These are phyloP conservation scores for Coemansia sp. DNA, from an alignment of 192 early-diverging fungal genomes.

Conservation along the genomic window DNA sequence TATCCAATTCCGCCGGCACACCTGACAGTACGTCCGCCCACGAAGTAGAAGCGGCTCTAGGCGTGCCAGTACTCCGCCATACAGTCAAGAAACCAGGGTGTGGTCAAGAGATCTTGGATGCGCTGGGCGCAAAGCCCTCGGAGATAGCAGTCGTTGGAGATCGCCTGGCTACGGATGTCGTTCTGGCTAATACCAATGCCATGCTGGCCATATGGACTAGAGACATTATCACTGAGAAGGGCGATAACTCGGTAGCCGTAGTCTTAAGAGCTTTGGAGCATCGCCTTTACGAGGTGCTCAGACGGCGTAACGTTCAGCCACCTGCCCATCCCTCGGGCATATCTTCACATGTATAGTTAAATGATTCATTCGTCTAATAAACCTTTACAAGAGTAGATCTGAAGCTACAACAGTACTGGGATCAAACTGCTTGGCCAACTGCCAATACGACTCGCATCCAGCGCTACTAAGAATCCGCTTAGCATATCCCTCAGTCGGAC, in stretches of 20 bases:
- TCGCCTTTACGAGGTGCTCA: constrained; percentile 10
- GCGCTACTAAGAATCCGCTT: constrained; percentile 73
- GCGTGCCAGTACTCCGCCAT: constrained; percentile 65
- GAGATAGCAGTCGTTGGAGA: constrained; percentile 85
- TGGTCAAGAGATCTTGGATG: constrained; percentile 60
- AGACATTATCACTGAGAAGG: constrained; percentile 69
- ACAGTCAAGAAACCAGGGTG: constrained; percentile 74
- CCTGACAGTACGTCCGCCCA: constrained; percentile 63
- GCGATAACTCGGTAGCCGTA: constrained; percentile 77
- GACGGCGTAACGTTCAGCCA: not conserved
- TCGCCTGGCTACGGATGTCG: constrained; percentile 82
- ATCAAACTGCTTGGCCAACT: constrained; percentile 64
- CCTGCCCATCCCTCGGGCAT: not conserved
- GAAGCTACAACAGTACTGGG: constrained; percentile 8
- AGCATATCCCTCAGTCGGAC: constrained; percentile 74
- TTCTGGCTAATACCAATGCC: constrained; percentile 79
- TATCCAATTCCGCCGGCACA: constrained; percentile 93
- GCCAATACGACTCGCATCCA: constrained; percentile 87
- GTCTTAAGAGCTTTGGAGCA: constrained; percentile 35
- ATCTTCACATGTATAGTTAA: not conserved
- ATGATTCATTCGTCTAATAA: not conserved
- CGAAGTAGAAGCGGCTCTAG: constrained; percentile 36
- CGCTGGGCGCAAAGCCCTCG: constrained; percentile 51
- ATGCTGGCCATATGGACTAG: constrained; percentile 72
- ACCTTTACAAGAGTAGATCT: not conserved